Evolutionary conservation across 1,139 yeast species (phyloP), one percentile per base, ranked within the genome.

Genomic region (Zhuliangozyma blackwelliae): DNA sequence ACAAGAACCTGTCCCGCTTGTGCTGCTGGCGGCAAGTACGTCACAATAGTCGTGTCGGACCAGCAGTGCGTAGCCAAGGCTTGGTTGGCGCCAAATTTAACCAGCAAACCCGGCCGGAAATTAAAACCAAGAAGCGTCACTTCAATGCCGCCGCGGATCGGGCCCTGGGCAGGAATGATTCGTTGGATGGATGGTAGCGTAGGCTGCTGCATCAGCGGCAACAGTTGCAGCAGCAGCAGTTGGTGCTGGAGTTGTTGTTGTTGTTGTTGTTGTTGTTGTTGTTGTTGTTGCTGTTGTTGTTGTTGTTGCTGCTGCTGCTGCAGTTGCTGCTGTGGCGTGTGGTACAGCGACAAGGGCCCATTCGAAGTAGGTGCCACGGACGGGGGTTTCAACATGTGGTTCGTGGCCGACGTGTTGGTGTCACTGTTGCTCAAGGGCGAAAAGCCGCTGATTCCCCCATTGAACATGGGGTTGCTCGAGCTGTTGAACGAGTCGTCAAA

Each of bases 21-120:
- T 5, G 82, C 62, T 0, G 97, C 87, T 2, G 97, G 97, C 4
- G 98, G 98, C 35, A 90, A 66, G 51, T 86, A 90, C 0, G 97
- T 88, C 3, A 92, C 96, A 42, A 92, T 84, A 0, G 98, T 92
- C 4, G 94, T 77, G 32, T 86, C 95, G 33, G 95, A 87, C 97
- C 97, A 92, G 59, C 95, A 89, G 55, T 89, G 96, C 2, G 97
- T 88, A 1, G 95, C 86, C 35, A 87, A 66, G 0, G 97, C 94
- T 44, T 75, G 71, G 53, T 80, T 82, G 6, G 85, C 78, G 32
- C 98, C 98, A 62, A 92, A 92, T 57, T 84, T 82, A 16, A 90
- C 96, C 27, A 72, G 67, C 44, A 89, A 68, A 1, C 95, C 96
- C 10, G 86, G 85, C 40, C 81, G 79, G 68, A 92, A 90, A 44